Evolutionary conservation across 305 asterid species (phyloP).

Genomic region (Ilex paraguariensis): DNA sequence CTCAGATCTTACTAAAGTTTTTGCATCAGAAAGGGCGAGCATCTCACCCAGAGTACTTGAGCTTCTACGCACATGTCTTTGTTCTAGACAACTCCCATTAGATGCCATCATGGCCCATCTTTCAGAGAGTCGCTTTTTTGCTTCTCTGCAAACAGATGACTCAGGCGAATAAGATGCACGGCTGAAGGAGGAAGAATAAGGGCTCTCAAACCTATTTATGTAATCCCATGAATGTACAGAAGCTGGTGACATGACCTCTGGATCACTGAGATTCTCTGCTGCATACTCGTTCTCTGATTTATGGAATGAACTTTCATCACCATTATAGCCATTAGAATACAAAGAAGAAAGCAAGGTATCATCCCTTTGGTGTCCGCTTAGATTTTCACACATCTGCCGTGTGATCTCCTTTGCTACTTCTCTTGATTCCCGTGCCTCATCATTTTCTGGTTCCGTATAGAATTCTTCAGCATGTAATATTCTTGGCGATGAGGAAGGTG

Average conservation of each 20-base stretch:
- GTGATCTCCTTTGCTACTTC: slow-evolving; percentile 73
- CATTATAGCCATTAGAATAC: slow-evolving; percentile 71
- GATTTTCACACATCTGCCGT: slow-evolving; percentile 41
- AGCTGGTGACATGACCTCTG: slow-evolving; percentile 75
- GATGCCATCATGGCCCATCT: slow-evolving; percentile 95
- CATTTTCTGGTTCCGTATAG: slow-evolving; percentile 48
- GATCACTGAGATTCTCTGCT: slow-evolving; percentile 66
- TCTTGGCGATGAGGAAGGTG: slow-evolving; percentile 48
- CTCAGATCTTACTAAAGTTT: slow-evolving; percentile 17
- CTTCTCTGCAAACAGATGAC: slow-evolving; percentile 88
- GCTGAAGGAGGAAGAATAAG: slow-evolving; percentile 68
- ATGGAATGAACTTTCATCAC: slow-evolving; percentile 88
- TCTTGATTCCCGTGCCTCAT: slow-evolving; percentile 60
- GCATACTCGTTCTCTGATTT: slow-evolving; percentile 59
- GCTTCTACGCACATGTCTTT: slow-evolving; percentile 30
- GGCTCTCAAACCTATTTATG: slow-evolving; percentile 68
- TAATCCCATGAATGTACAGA: slow-evolving; percentile 93
- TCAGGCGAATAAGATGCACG: slow-evolving; percentile 75
- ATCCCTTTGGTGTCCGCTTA: slow-evolving; percentile 40
- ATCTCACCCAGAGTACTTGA: slow-evolving; percentile 50
- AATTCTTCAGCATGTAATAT: slow-evolving; percentile 36
- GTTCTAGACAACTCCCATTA: slow-evolving; percentile 44
- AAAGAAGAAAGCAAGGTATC: slow-evolving; percentile 72
- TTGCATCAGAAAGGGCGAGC: slow-evolving; percentile 49
- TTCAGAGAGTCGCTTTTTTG: slow-evolving; percentile 95